Conservation (phyloP, 441 rosid genomes). For the Isatis lusitanica region DNA sequence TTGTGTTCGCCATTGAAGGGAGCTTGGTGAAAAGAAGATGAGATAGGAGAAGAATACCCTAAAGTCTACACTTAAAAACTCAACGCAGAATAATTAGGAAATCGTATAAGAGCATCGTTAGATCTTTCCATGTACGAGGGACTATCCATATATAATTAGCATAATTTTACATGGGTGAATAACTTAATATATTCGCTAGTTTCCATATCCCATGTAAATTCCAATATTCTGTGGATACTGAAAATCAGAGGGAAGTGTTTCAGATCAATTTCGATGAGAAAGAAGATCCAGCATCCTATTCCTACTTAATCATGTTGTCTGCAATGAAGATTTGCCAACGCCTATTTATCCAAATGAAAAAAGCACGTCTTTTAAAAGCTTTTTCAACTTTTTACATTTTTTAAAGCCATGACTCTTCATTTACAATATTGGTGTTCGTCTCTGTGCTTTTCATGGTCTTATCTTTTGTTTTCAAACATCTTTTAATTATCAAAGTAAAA, state of each 20-base stretch:
- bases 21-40: slow-evolving; percentile 11
- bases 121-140: not conserved
- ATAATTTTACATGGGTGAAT: not conserved
- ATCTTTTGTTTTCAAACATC: not conserved
- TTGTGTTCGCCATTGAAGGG: slow-evolving; percentile 18
- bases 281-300: not conserved
- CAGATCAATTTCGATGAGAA: not conserved
- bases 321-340: not conserved
- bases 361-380: no score
- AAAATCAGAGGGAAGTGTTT: not conserved
- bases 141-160: not conserved
- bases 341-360: not conserved
- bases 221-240: not conserved
- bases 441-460: not conserved
- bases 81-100: not conserved
- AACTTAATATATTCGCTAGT: not conserved
- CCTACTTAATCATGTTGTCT: not conserved
- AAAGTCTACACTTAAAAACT: not conserved
- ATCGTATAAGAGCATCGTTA: not conserved
- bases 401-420: not conserved
- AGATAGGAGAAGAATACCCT: slow-evolving; percentile 11
- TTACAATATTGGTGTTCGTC: not conserved
- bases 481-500: not conserved
- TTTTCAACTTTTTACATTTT: no score
- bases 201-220: not conserved